These are phyloP conservation scores for Linnemannia elongata DNA, from an alignment of 192 early-diverging fungal genomes.

Conservation along the genomic window DNA sequence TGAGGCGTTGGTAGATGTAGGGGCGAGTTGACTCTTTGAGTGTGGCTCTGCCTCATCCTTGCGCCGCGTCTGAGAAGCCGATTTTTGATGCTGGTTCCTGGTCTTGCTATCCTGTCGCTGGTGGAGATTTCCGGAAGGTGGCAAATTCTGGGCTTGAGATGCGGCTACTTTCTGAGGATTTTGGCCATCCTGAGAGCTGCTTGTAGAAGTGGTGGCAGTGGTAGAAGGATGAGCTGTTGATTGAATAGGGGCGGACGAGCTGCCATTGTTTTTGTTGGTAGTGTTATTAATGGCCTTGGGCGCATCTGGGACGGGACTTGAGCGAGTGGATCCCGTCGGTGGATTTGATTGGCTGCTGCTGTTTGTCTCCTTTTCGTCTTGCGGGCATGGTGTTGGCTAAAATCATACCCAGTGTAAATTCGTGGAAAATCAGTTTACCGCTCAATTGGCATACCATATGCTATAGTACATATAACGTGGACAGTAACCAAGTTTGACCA, in stretches of 20 bases:
- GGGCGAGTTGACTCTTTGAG: neutral
- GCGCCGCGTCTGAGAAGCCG: neutral
- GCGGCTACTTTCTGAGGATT: neutral
- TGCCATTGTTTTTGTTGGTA: neutral
- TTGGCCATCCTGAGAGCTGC: neutral
- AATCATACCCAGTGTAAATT: neutral
- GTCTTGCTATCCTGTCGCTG: neutral
- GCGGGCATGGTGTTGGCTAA: neutral
- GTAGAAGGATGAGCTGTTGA: neutral
- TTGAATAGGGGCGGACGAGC: neutral
- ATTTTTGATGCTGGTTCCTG: neutral
- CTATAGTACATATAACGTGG: neutral
- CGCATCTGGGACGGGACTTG: neutral
- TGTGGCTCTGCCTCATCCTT: neutral
- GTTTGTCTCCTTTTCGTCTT: neutral
- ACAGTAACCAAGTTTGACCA: neutral
- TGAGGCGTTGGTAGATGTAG: neutral
- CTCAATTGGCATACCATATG: neutral
- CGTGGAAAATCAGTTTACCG: neutral
- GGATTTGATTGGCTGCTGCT: neutral
- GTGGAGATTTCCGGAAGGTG: neutral
- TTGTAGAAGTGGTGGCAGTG: neutral
- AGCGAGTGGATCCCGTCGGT: neutral
- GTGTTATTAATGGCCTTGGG: neutral
- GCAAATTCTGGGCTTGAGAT: neutral